phyloP scores from a whole-genome alignment of 116 monocot species.

The Zostera marina region DNA sequence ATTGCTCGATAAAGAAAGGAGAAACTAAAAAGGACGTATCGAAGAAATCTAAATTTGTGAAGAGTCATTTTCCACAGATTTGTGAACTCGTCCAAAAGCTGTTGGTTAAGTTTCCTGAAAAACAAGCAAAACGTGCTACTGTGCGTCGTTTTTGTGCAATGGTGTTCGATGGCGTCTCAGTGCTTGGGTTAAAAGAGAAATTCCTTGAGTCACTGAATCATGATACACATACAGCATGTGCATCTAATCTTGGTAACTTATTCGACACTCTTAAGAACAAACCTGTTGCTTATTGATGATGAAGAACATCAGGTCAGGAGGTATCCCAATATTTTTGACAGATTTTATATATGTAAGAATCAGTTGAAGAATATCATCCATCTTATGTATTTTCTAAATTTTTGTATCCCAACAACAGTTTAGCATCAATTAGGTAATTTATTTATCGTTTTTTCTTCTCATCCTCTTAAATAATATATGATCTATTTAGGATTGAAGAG shows the following conservation, averaged over 20 bases:
- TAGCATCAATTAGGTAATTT: background rate
- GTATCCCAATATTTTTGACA: background rate
- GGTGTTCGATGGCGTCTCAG: slow-evolving; percentile 27
- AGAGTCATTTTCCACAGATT: slow-evolving; percentile 29
- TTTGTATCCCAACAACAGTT: too few relatives aligned
- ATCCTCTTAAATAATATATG: background rate
- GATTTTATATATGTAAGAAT: too few relatives aligned
- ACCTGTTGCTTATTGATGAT: too few relatives aligned
- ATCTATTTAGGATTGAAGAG: too few relatives aligned
- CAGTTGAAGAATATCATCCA: too few relatives aligned
- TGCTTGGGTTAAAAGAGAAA: slow-evolving; percentile 35
- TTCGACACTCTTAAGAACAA: slow-evolving; percentile 34
- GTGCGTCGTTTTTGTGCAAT: slow-evolving; percentile 43
- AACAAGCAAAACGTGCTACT: slow-evolving; percentile 48
- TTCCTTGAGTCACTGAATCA: slow-evolving; percentile 51
- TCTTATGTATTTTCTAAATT: too few relatives aligned
- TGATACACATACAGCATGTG: slow-evolving; percentile 38
- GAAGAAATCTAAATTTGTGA: slow-evolving; percentile 41
- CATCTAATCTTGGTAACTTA: slow-evolving; percentile 35
- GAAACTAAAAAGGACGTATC: slow-evolving; percentile 18
- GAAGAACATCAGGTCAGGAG: too few relatives aligned
- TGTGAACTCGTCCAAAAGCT: slow-evolving; percentile 41
- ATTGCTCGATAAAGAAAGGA: slow-evolving; percentile 14
- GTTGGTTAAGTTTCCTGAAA: slow-evolving; percentile 38
- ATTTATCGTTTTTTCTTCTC: background rate